Evolutionary conservation across 192 early-diverging fungal species (phyloP).

Genomic region (Coemansia sp.): DNA sequence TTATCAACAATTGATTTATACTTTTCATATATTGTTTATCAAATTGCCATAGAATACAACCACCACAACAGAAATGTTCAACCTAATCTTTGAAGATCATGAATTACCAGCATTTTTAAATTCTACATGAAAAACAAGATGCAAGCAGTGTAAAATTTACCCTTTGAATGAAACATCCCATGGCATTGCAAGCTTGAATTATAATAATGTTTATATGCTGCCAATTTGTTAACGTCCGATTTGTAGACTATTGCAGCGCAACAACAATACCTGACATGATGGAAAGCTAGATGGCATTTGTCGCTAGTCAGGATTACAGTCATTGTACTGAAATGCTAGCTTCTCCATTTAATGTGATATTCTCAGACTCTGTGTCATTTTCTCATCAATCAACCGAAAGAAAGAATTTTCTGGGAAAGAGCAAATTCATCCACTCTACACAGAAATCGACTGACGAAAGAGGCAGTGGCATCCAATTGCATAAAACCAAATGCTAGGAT

Average conservation of each 20-base stretch:
- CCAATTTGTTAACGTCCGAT: too few species aligned
- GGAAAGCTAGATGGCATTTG: not conserved
- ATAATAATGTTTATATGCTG: not conserved
- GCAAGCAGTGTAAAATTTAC: not conserved
- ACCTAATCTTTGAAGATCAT: not conserved
- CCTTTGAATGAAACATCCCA: not conserved
- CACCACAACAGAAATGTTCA: not conserved
- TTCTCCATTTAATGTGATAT: too few species aligned
- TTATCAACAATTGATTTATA: not conserved
- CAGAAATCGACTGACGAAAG: not conserved
- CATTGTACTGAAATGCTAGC: too few species aligned
- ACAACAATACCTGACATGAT: too few species aligned
- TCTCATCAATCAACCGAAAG: not conserved
- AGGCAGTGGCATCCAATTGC: not conserved
- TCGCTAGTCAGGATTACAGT: too few species aligned
- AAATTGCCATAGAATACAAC: not conserved
- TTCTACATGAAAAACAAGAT: not conserved
- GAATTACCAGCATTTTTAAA: not conserved
- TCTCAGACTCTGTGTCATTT: not conserved
- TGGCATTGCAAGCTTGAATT: not conserved
- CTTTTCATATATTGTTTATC: not conserved
- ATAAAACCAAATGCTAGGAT: not conserved
- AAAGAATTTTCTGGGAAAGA: not conserved
- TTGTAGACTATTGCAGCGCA: too few species aligned
- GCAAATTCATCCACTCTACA: not conserved